Percentiles rank a stretch among this genome's conserved stretches.
phyloP scores from a whole-genome alignment of 257 asterid genomes.

The Solanum chmielewskii region DNA sequence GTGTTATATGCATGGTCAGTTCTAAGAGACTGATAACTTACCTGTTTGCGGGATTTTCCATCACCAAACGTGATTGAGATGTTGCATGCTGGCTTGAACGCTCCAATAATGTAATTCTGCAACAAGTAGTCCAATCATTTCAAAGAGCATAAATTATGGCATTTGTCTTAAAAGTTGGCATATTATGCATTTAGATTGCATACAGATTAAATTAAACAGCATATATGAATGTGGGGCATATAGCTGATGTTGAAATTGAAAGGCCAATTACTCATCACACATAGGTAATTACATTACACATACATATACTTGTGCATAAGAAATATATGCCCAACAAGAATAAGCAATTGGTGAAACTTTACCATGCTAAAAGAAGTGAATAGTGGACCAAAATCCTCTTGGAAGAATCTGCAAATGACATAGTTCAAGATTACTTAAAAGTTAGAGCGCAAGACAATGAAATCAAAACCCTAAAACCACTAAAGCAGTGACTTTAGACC shows the following conservation, averaged over 20 bases:
- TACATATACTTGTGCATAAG: neutral
- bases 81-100: conserved; percentile 90
- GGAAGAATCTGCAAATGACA: neutral
- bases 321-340: neutral
- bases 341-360: neutral
- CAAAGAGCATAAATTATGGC: neutral
- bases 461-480: neutral
- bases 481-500: neutral
- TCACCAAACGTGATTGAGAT: conserved; percentile 58
- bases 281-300: neutral
- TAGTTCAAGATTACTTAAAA: neutral
- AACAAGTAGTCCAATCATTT: neutral
- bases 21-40: conserved; percentile 3
- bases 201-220: neutral
- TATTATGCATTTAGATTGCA: neutral
- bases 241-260: neutral
- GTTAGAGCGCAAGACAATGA: neutral
- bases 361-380: neutral
- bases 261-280: neutral
- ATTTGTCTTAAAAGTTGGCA: neutral
- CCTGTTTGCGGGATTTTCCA: conserved; percentile 84
- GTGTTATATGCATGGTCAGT: neutral
- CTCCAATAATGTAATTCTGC: conserved; percentile 85
- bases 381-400: neutral
- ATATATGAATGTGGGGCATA: neutral